phyloP scores from a whole-genome alignment of 2,329 filamentous ascomycete species.

The Pseudogymnoascus sp. region DNA sequence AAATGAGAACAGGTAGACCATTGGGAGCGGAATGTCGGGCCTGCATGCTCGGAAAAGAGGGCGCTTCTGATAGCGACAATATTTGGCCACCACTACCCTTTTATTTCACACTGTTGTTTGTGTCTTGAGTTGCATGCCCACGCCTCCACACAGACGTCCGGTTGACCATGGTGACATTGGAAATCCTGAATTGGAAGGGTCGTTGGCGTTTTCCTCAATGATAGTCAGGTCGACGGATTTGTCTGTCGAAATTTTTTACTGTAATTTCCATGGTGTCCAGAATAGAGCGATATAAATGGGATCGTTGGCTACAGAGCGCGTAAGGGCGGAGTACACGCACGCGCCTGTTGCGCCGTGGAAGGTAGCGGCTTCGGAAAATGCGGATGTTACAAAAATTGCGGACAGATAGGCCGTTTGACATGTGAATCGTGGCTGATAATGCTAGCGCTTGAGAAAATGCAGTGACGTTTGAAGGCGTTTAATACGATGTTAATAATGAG shows the following conservation, averaged over 20 bases:
- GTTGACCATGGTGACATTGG: neutral
- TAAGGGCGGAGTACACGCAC: neutral
- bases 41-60: neutral
- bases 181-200: neutral
- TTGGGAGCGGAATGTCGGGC: neutral
- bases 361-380: neutral
- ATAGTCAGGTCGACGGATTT: conserved; percentile 14
- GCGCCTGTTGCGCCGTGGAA: neutral
- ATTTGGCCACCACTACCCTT: neutral
- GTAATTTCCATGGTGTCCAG: neutral
- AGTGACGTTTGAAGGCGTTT: neutral
- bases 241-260: neutral
- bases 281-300: neutral
- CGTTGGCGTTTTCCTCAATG: conserved; percentile 12
- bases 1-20: neutral
- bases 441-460: neutral
- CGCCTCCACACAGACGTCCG: neutral
- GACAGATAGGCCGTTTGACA: neutral
- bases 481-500: neutral
- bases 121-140: neutral
- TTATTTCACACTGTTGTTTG: neutral
- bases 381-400: neutral
- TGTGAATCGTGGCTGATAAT: neutral
- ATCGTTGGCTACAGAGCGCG: neutral
- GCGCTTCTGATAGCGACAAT: neutral